These are phyloP conservation scores for Kwoniella sp. DNA, from an alignment of 768 basidiomycete genomes.

Conservation along the genomic window DNA sequence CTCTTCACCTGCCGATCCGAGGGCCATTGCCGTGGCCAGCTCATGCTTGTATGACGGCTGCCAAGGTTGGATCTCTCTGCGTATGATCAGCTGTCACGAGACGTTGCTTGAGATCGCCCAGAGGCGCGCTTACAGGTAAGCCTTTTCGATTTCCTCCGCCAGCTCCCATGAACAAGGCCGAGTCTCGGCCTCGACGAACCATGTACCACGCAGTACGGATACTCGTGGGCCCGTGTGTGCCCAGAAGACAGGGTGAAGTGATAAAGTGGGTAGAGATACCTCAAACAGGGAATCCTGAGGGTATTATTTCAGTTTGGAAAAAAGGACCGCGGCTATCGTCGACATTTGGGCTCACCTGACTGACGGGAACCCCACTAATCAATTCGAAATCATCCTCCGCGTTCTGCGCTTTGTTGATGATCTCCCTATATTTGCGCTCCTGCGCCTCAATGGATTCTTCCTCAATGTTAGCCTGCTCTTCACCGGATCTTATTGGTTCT, in stretches of 20 bases:
- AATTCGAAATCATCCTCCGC: constrained; percentile 50
- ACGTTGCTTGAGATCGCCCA: too few relatives aligned
- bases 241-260: constrained; percentile 59
- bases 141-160: constrained; percentile 56
- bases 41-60: constrained; percentile 57
- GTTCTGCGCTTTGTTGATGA: constrained; percentile 35
- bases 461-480: constrained; percentile 29
- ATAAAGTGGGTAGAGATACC: constrained; percentile 47
- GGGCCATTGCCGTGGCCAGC: constrained; percentile 55
- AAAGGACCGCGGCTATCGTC: too few relatives aligned
- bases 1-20: constrained; percentile 56
- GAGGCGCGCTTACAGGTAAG: constrained; percentile 54
- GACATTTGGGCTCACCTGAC: constrained; percentile 40
- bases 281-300: constrained; percentile 54
- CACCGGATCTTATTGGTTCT: constrained; percentile 24
- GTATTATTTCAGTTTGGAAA: not conserved
- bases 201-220: constrained; percentile 56
- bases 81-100: constrained; percentile 8
- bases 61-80: constrained; percentile 56
- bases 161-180: constrained; percentile 57
- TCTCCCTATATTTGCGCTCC: constrained; percentile 33
- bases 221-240: constrained; percentile 56
- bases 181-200: constrained; percentile 58
- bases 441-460: constrained; percentile 16
- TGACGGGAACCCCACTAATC: constrained; percentile 50